Evolutionary conservation across 257 asterid species (phyloP), one percentile per base, ranked within the genome.

Genomic region (Eucommia ulmoides): DNA sequence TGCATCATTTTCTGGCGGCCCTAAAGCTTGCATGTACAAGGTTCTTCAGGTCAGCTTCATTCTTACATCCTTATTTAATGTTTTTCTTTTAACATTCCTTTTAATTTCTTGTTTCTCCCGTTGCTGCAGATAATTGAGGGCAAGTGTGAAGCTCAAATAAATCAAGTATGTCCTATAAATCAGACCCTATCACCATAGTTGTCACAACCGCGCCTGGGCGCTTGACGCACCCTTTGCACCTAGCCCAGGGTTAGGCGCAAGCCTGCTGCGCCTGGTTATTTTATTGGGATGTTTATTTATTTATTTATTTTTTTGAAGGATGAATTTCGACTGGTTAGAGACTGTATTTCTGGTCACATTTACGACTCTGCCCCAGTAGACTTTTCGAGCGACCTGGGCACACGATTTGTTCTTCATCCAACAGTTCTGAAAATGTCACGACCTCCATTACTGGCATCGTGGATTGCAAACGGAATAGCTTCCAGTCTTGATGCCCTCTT

Each of bases 1-100:
- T 65, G 95, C 94, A 56, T 91, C 99, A 11, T 91, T 91, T 65
- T 91, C 99, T 17, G 92, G 93, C 22, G 99, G 99, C 53, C 94
- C 93, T 6, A 91, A 83, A 75, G 84, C 97, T 55, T 83, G 97
- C 68, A 79, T 86, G 97, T 91, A 83, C 59, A 91, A 91, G 73
- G 83, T 83, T 68, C 72, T 86, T 65, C 94, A 83, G 94, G 99
- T 86, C 76, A 69, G 50, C 52, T 2, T 42, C 8, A 16, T 1
- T 42, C 10, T 44, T 35, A 19, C 10, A 19, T 22, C 50, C 4
- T 33, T 52, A 12, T 16, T 58, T 24, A 23, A 51, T 19, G 45
- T 52, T 46, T 41, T 49, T 45, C 3, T 41, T 33, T 8, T 41
- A 42, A 42, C 3, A 42, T 42, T 2, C 3, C 44, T 35, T 10